These are phyloP conservation scores for Imleria badia DNA, from an alignment of 768 basidiomycete species.

Conservation along the genomic window DNA sequence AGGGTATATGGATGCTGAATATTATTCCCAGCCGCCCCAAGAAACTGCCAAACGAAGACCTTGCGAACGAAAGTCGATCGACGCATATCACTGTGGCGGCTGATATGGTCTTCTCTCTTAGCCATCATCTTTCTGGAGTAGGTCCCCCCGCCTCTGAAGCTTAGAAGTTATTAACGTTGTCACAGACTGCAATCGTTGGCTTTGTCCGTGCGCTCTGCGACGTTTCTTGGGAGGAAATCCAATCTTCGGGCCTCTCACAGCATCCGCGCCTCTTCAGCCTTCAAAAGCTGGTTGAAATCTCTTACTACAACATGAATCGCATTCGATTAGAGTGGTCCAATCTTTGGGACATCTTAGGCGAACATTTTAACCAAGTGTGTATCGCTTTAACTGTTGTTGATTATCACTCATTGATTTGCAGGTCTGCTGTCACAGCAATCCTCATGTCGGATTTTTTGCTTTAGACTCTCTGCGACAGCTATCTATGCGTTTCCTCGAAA, in stretches of 20 bases:
- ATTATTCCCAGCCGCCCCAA: conserved; percentile 37
- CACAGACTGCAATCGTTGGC: conserved; percentile 92
- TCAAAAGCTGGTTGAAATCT: conserved; percentile 98
- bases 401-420: conserved; percentile 33
- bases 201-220: conserved; percentile 96
- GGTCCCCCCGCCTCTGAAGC: conserved; percentile 30
- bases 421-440: conserved; percentile 99
- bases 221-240: conserved; percentile 99
- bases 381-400: neutral
- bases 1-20: conserved; percentile 6
- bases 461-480: conserved; percentile 94
- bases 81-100: conserved; percentile 98
- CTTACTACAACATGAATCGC: conserved; percentile 98
- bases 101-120: conserved; percentile 98
- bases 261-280: conserved; percentile 95
- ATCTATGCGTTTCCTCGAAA: conserved; percentile 98
- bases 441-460: conserved; percentile 95
- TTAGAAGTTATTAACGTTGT: conserved; percentile 8
- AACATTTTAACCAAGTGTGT: conserved; percentile 94
- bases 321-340: conserved; percentile 98
- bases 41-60: conserved; percentile 83
- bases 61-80: conserved; percentile 95
- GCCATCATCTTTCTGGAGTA: conserved; percentile 93
- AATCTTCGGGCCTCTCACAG: conserved; percentile 91
- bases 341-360: conserved; percentile 96